phyloP scores from a whole-genome alignment of 768 basidiomycete genomes.

The Naganishia vaughanmartiniae region DNA sequence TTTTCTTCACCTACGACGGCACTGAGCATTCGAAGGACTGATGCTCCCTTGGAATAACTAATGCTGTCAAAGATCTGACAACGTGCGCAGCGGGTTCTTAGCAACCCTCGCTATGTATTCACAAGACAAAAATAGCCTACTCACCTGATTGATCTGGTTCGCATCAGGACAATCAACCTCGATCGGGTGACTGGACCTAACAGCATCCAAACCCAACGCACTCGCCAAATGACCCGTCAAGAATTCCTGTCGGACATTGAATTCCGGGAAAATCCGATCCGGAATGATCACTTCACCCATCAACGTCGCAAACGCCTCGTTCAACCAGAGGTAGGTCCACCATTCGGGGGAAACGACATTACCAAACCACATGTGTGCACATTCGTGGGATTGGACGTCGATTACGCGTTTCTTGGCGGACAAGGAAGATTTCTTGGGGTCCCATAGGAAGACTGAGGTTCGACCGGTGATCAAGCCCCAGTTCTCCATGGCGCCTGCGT shows the following conservation, averaged over 20 bases:
- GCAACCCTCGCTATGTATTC: no score
- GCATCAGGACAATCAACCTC: constrained; percentile 87
- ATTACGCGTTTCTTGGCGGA: constrained; percentile 76
- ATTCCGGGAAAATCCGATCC: constrained; percentile 69
- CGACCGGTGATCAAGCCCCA: constrained; percentile 75
- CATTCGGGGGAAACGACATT: constrained; percentile 68
- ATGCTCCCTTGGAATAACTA: constrained; percentile 67
- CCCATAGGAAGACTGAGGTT: constrained; percentile 73
- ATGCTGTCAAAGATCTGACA: constrained; percentile 79
- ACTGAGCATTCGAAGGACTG: constrained; percentile 90
- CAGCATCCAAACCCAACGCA: constrained; percentile 80
- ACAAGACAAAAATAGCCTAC: neutral
- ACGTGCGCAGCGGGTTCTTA: no score
- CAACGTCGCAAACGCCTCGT: constrained; percentile 75
- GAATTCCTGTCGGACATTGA: constrained; percentile 78
- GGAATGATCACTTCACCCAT: constrained; percentile 85
- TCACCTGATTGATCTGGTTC: constrained; percentile 64
- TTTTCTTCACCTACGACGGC: constrained; percentile 81
- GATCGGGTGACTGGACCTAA: constrained; percentile 84
- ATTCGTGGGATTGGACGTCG: constrained; percentile 76
- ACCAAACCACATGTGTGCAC: constrained; percentile 75
- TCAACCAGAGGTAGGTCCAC: constrained; percentile 54
- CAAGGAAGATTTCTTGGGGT: constrained; percentile 71
- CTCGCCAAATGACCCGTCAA: constrained; percentile 70
- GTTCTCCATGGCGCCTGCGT: constrained; percentile 85